Conservation (phyloP, 768 basidiomycete species). For the Tulasnella sp. region DNA sequence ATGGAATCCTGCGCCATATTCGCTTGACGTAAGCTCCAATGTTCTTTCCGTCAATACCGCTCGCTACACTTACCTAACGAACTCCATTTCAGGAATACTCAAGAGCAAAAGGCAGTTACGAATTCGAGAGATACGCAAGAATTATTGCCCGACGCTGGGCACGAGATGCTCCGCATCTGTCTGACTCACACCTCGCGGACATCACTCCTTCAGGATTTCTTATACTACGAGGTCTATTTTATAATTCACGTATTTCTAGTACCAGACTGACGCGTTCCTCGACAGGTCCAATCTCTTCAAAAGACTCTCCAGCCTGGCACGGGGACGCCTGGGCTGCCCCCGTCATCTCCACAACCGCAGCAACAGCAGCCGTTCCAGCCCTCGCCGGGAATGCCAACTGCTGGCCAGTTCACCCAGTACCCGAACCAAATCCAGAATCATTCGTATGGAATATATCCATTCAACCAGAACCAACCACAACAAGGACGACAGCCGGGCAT, state of each 20-base stretch:
- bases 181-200: constrained; percentile 87
- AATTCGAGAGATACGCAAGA: constrained; percentile 98
- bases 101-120: constrained; percentile 96
- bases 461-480: constrained; percentile 35
- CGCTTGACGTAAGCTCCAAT: constrained; percentile 58
- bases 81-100: constrained; percentile 64
- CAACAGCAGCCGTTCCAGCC: constrained; percentile 17
- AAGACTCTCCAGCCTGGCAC: constrained; percentile 39
- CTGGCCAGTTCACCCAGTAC: background rate
- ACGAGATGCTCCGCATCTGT: constrained; percentile 95
- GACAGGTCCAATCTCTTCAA: constrained; percentile 76
- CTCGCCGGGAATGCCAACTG: background rate
- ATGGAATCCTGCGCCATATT: constrained; percentile 80
- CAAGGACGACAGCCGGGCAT: constrained; percentile 22
- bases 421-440: background rate
- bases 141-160: constrained; percentile 87
- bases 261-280: constrained; percentile 3
- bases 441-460: background rate
- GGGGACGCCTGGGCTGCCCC: constrained; percentile 30
- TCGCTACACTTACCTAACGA: too few relatives aligned
- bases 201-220: constrained; percentile 86
- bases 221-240: constrained; percentile 68
- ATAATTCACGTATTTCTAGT: background rate
- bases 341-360: constrained; percentile 34
- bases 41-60: background rate